Percentiles rank a stretch among this genome's conserved stretches.
Evolutionary conservation across 2,329 filamentous ascomycete genomes (phyloP).

Genomic region (Epicoccum sorghinum): DNA sequence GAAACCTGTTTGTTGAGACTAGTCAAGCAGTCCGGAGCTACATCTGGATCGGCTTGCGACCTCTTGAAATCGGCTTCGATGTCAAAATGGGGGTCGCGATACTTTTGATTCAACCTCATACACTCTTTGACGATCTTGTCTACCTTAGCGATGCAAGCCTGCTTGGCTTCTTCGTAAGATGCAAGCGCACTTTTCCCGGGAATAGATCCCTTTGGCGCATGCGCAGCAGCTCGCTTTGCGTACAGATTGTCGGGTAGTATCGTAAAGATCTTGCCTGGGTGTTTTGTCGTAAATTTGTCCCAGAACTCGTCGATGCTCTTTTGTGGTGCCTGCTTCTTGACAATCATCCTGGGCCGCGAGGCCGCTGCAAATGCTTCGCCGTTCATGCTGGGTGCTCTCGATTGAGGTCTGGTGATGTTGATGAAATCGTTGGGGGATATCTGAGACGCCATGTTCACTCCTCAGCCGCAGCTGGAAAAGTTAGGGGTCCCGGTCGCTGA

Average conservation of each 20-base stretch:
- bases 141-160: constrained; percentile 68
- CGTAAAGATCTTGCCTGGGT: constrained; percentile 73
- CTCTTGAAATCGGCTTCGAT: constrained; percentile 76
- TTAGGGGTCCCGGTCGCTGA: constrained; percentile 25
- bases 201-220: constrained; percentile 59
- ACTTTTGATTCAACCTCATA: constrained; percentile 80
- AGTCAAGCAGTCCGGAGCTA: constrained; percentile 57
- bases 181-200: constrained; percentile 68
- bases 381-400: constrained; percentile 44
- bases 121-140: constrained; percentile 68
- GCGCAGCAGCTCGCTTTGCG: constrained; percentile 63
- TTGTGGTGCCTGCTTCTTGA: constrained; percentile 65
- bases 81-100: constrained; percentile 85
- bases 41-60: constrained; percentile 39
- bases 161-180: constrained; percentile 75
- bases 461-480: constrained; percentile 17
- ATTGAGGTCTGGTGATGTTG: constrained; percentile 45
- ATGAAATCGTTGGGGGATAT: constrained; percentile 45
- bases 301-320: constrained; percentile 74
- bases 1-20: constrained; percentile 50
- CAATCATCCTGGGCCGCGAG: constrained; percentile 30
- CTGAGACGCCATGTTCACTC: constrained; percentile 45
- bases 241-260: constrained; percentile 73
- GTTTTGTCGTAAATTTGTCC: constrained; percentile 70
- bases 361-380: constrained; percentile 29